Base-by-base conservation (phyloP, 1,139 yeast species). In the Sugiyamaella novakii region DNA sequence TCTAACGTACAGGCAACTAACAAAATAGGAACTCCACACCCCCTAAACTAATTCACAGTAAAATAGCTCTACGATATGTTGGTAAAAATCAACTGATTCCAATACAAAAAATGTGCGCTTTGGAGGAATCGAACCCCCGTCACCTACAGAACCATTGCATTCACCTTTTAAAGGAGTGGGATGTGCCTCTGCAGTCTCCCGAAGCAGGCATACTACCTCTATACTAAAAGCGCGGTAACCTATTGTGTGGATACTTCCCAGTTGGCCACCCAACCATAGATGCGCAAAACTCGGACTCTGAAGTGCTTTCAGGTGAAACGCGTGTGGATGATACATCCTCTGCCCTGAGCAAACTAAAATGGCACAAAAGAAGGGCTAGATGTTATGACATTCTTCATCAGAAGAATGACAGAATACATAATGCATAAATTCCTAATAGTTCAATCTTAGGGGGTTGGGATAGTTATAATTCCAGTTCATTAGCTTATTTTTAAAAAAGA, bases 51-150 rank as follows among this genome's bases (percentile, higher is more conserved):
- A n/a, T n/a, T n/a, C n/a, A n/a, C n/a, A n/a, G n/a, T n/a, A n/a
- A n/a, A n/a, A n/a, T n/a, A n/a, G n/a, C n/a, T n/a, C n/a, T n/a
- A n/a, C n/a, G n/a, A n/a, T n/a, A n/a, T n/a, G n/a, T n/a, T n/a
- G n/a, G n/a, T n/a, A n/a, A n/a, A n/a, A n/a, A n/a, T n/a, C n/a
- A n/a, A n/a, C n/a, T n/a, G n/a, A n/a, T n/a, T n/a, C n/a, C 28
- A 11, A 24, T 24, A 14, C 21, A 37, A 37, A 29, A 39, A 39
- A 8, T 18, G 14, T 39, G 43, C 43, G 43, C 43, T 39, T 39
- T 39, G 43, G 43, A 39, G 43, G 43, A 39, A 39, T 39, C 43
- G 43, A 39, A 39, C 43, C 43, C 43, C 43, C 43, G 43, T 39
- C 43, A 39, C 43, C 43, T 39, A 39, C 43, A 39, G 21, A 29